Percentiles rank a stretch among this genome's conserved stretches.
Evolutionary conservation across 441 rosid species (phyloP).

Genomic region (Geranium incanum): DNA sequence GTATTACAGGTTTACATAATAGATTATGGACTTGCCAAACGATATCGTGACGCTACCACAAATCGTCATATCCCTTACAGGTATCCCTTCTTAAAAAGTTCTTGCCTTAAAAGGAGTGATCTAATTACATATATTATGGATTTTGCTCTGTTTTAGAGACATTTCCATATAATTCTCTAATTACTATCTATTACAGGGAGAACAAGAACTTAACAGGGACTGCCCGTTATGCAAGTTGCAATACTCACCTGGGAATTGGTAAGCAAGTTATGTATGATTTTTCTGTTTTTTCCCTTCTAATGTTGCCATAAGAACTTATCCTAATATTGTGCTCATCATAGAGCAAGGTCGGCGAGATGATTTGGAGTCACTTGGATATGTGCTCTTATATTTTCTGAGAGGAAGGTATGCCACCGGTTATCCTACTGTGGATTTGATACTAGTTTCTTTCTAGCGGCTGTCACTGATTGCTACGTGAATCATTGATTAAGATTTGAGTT

Average conservation of each 20-base stretch:
- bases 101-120: not conserved
- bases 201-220: constrained; percentile 60
- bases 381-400: constrained; percentile 49
- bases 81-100: constrained; percentile 21
- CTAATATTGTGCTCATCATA: constrained; percentile 20
- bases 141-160: not conserved
- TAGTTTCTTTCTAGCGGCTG: constrained; percentile 1
- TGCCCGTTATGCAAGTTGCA: constrained; percentile 61
- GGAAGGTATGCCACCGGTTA: constrained; percentile 39
- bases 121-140: not conserved
- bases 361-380: constrained; percentile 59
- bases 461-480: constrained; percentile 10
- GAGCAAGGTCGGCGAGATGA: constrained; percentile 66
- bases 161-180: constrained; percentile 8
- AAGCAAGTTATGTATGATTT: constrained; percentile 19
- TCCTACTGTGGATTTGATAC: not conserved
- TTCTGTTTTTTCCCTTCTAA: not conserved
- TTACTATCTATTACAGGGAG: constrained; percentile 37
- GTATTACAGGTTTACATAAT: constrained; percentile 48
- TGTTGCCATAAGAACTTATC: constrained; percentile 6
- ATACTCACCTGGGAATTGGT: constrained; percentile 72
- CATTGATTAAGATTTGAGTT: constrained; percentile 2
- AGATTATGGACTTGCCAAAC: constrained; percentile 60
- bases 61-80: constrained; percentile 60
- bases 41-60: constrained; percentile 48